Evolutionary conservation across 2,329 filamentous ascomycete genomes (phyloP).

Genomic region (Seiridium cupressi): DNA sequence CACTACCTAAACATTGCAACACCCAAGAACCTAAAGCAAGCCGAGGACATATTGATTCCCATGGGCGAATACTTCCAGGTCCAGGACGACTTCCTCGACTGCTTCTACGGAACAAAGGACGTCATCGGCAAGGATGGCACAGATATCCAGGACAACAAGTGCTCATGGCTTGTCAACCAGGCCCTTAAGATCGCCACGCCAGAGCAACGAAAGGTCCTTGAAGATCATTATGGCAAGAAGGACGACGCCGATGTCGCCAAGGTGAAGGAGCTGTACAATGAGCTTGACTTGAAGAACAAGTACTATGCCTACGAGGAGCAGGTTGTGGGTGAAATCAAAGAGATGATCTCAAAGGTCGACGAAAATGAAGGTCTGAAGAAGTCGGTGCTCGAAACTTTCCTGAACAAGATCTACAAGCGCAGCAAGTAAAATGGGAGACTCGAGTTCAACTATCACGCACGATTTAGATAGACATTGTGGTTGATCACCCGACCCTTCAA

Average conservation of each 20-base stretch:
- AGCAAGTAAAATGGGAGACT: constrained; percentile 65
- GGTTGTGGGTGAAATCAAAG: constrained; percentile 72
- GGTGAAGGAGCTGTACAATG: constrained; percentile 86
- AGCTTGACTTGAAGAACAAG: constrained; percentile 77
- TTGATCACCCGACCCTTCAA: no score
- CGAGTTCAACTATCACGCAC: not conserved
- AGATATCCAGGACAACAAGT: constrained; percentile 99
- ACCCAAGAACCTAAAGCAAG: constrained; percentile 82
- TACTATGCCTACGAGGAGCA: constrained; percentile 92
- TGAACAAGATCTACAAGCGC: constrained; percentile 97
- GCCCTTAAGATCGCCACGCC: constrained; percentile 77
- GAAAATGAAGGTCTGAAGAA: constrained; percentile 89
- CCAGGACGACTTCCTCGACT: constrained; percentile 98
- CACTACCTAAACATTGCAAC: constrained; percentile 83
- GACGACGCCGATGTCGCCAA: constrained; percentile 77
- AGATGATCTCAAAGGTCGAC: constrained; percentile 76
- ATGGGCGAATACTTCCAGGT: constrained; percentile 99
- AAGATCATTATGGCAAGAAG: constrained; percentile 93
- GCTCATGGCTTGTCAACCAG: constrained; percentile 97
- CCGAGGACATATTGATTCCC: constrained; percentile 89
- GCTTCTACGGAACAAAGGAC: constrained; percentile 80
- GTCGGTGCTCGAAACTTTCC: constrained; percentile 83
- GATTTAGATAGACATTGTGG: no score
- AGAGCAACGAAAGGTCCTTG: constrained; percentile 83
- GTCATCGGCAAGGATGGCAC: constrained; percentile 98